Evolutionary conservation across 352 stramenopile species (phyloP).

Genomic region (Globisporangium barbulae): DNA sequence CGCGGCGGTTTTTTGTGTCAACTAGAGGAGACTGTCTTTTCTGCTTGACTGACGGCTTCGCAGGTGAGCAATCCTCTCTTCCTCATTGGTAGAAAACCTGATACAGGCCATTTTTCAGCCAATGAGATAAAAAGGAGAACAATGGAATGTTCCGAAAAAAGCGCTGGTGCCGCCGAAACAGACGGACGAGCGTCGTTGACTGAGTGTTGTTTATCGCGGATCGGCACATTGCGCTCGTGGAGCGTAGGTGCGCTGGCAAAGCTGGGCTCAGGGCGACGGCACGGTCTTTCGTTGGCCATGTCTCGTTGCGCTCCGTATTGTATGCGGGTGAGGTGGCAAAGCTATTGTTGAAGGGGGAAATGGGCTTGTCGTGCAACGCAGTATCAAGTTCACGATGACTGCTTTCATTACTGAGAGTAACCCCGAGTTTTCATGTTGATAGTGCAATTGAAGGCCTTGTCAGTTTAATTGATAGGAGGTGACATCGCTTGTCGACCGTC

Average conservation of each 20-base stretch:
- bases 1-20: slow-evolving; percentile 1
- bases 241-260: too few species aligned
- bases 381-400: background rate
- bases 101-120: too few species aligned
- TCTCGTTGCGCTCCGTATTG: background rate
- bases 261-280: too few species aligned
- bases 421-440: too few species aligned
- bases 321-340: background rate
- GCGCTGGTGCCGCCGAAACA: slow-evolving; percentile 9
- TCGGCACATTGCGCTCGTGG: background rate
- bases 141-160: slow-evolving; percentile 8
- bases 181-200: background rate
- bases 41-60: background rate
- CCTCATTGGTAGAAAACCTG: background rate
- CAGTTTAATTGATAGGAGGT: too few species aligned
- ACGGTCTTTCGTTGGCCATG: background rate
- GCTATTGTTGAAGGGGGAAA: background rate
- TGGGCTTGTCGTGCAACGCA: background rate
- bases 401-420: too few species aligned
- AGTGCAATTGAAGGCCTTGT: too few species aligned
- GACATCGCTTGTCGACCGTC: too few species aligned
- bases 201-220: slow-evolving; percentile 1
- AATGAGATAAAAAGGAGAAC: background rate
- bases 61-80: slow-evolving; percentile 1
- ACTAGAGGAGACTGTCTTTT: slow-evolving; percentile 3